Base-by-base conservation (phyloP, 1,139 yeast genomes). In the Saccharomyces pastorianus region DNA sequence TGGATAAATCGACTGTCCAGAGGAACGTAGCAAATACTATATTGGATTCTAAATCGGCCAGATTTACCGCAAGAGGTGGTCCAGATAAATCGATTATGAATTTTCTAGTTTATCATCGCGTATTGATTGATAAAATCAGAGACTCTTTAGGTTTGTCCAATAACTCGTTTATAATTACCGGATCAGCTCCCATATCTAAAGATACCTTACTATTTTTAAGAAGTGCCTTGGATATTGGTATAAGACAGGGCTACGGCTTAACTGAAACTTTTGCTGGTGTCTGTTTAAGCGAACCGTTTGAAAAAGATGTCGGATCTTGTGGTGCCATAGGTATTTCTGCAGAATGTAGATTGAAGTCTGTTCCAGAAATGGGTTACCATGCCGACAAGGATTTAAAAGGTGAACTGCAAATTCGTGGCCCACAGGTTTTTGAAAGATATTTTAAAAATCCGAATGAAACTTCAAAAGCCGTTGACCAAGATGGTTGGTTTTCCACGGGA, bases 401-500 rank as follows among this genome's bases (percentile, higher is more conserved):
- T 49, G 95, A 87, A 66, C 71, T 86, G 54, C 74, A 79, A 67
- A 66, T 86, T 42, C 75, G 91, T 54, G 93, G 95, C 1, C 82
- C 87, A 4, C 88, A 82, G 64, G 73, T 82, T 42, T 84, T 85
- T 66, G 62, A 65, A 32, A 80, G 78, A 13, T 87, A 87, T 70
- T 85, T 70, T 71, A 79, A 83, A 64, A 80, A 82, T 60, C 76
- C 76, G 8, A 74, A 75, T 47, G 84, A 79, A 59, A 82, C 87
- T 1, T 66, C 64, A 17, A 77, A 76, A 52, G 76, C 81, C 2
- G 64, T 83, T 52, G 86, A 82, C 61, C 69, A 73, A 46, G 85
- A 85, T 26, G 90, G 90, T 8, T 86, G 90, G 88, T 85, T 85
- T 71, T 74, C 76, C 49, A 85, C 93, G 17, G 95, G 95, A 51